Percentiles rank a stretch among this genome's conserved stretches.
phyloP scores from a whole-genome alignment of 2,329 filamentous ascomycete genomes.

The Apiospora sp. region DNA sequence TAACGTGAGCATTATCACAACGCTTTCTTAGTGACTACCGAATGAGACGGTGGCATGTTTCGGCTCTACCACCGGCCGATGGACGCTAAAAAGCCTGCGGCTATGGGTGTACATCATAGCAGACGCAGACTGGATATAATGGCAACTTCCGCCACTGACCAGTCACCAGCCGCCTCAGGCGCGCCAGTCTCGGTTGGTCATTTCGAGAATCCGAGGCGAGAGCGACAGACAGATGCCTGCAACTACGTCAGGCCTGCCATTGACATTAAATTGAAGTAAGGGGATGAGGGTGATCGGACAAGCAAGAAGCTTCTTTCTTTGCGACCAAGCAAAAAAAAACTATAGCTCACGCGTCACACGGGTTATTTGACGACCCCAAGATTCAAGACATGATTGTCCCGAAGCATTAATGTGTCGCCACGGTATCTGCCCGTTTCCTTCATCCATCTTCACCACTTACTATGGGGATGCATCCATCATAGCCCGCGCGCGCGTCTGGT shows the following conservation, averaged over 20 bases:
- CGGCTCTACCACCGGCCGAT: slow-evolving; percentile 17
- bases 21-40: not conserved
- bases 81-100: slow-evolving; percentile 8
- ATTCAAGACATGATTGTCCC: slow-evolving; percentile 16
- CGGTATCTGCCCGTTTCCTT: slow-evolving; percentile 1
- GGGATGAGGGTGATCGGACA: not conserved
- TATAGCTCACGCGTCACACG: slow-evolving; percentile 1
- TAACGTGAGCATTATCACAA: not conserved
- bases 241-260: slow-evolving; percentile 5
- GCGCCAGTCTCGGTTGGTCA: not conserved
- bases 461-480: not conserved
- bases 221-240: not conserved
- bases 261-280: not conserved
- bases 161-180: not conserved
- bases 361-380: not conserved
- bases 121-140: not conserved
- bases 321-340: not conserved
- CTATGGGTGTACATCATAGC: not conserved
- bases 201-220: slow-evolving; percentile 4
- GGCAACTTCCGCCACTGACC: slow-evolving; percentile 6
- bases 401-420: slow-evolving; percentile 10
- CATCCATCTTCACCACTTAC: not conserved
- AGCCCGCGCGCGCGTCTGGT: too few species aligned
- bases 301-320: slow-evolving; percentile 12
- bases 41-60: slow-evolving; percentile 18